Base-by-base conservation (phyloP, 1,284 basidiomycete species). In the Takashimella tepidaria region DNA sequence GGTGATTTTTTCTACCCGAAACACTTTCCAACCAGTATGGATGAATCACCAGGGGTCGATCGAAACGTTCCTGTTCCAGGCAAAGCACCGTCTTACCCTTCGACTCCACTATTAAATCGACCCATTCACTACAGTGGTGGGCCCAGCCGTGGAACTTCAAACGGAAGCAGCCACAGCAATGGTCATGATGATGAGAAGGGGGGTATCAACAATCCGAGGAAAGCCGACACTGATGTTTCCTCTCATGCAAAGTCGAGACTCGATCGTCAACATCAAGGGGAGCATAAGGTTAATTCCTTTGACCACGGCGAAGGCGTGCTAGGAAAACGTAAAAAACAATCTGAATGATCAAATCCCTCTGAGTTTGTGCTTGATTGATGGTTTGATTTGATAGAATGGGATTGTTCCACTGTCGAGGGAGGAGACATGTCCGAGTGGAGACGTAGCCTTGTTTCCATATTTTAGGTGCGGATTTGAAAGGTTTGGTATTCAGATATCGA, bases 1-100 rank as follows among this genome's bases (percentile, higher is more conserved):
- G 70, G 69, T 25, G 68, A 68, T 47, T 44, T 64, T 8, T 59
- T 64, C 31, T 73, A 69, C 45, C 69, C 70, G 4, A 43, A 55
- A 19, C 61, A 69, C 50, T 67, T 61, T 53, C 69, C 70, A 2
- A 62, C 58, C 19, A 48, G 55, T 3, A 62, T 70, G 61, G 54
- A 59, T 46, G 58, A 67, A n/a, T 67, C 66, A 16, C 27, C 60
- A 2, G 67, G 67, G 5, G 54, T 67, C 19, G 47, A 50, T 25
- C 10, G 26, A 13, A 20, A 51, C 44, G 31, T 37, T 8, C 31
- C 31, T 37, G 31, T 37, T 16, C 31, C 31, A 8, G 31, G 31
- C 31, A 37, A 37, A 37, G 31, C 31, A 16, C 31, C 31, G 16
- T 37, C 31, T 8, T 37, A 37, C 31, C 31, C 31, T 8, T 37